phyloP scores from a whole-genome alignment of 2,329 filamentous ascomycete species.

The Monilinia vaccinii-corymbosi region DNA sequence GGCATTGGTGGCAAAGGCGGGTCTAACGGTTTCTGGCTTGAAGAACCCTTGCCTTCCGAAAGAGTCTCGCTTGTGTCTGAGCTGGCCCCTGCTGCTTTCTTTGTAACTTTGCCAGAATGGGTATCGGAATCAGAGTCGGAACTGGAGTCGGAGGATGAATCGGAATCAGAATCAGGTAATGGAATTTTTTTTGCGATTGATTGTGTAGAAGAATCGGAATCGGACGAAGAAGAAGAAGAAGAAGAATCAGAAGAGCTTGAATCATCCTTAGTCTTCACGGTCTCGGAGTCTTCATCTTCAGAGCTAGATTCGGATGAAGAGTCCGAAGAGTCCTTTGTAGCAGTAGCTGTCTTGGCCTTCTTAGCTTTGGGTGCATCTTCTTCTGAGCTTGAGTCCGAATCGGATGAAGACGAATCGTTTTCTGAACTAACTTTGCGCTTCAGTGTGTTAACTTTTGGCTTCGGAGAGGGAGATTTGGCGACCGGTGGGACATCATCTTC shows the following conservation, averaged over 20 bases:
- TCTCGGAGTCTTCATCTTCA: slow-evolving; percentile 30
- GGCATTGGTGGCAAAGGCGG: slow-evolving; percentile 30
- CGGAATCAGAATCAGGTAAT: slow-evolving; percentile 25
- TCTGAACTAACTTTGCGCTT: slow-evolving; percentile 45
- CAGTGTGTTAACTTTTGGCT: slow-evolving; percentile 34
- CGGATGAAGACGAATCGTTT: slow-evolving; percentile 18
- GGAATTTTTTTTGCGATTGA: slow-evolving; percentile 25
- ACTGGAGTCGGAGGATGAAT: slow-evolving; percentile 28
- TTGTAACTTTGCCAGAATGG: slow-evolving; percentile 36
- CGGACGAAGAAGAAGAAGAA: slow-evolving; percentile 26
- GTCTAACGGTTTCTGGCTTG: slow-evolving; percentile 20
- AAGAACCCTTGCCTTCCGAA: slow-evolving; percentile 23
- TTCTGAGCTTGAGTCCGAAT: slow-evolving; percentile 30
- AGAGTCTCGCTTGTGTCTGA: slow-evolving; percentile 29
- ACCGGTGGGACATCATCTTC: slow-evolving; percentile 33
- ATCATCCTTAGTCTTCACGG: too few relatives aligned
- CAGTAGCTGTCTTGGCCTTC: slow-evolving; percentile 8
- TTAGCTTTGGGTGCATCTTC: slow-evolving; percentile 13
- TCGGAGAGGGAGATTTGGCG: slow-evolving; percentile 22
- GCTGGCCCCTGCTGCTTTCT: slow-evolving; percentile 30
- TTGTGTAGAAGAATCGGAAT: slow-evolving; percentile 23
- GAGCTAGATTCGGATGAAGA: slow-evolving; percentile 22
- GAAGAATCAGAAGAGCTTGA: slow-evolving; percentile 21
- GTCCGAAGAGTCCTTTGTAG: slow-evolving; percentile 7
- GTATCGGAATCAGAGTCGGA: slow-evolving; percentile 31